A percentile compares a stretch with the other conserved stretches of the same genome.
Evolutionary conservation across 495 filamentous ascomycete species (phyloP).

Genomic region (Podospora conica): DNA sequence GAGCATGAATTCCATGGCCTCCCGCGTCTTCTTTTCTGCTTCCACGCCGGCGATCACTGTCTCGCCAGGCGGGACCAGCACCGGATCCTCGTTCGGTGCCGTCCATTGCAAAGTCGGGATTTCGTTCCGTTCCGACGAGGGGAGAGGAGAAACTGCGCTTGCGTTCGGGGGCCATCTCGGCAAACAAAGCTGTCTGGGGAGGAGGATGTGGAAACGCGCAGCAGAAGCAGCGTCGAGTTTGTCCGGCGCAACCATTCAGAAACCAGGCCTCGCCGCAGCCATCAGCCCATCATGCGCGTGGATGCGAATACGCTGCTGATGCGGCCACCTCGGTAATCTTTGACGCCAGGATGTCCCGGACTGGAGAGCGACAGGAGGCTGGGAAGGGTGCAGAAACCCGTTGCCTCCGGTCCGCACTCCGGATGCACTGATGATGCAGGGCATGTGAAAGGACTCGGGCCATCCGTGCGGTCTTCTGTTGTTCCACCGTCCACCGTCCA

Average conservation of each 20-base stretch:
- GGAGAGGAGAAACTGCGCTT: neutral
- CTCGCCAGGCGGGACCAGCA: neutral
- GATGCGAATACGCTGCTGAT: neutral
- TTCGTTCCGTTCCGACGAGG: neutral
- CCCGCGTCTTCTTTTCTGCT: neutral
- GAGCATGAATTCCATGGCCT: neutral
- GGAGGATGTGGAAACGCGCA: neutral
- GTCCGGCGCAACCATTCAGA: neutral
- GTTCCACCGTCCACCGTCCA: too few species aligned
- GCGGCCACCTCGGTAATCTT: neutral
- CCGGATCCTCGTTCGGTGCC: neutral
- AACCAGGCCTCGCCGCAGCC: neutral
- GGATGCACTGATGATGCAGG: neutral
- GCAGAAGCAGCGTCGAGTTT: neutral
- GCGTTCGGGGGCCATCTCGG: neutral
- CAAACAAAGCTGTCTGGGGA: too few species aligned
- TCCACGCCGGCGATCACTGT: conserved; percentile 1
- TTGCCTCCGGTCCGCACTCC: neutral
- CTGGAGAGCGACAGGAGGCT: too few species aligned
- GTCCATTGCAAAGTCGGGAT: neutral
- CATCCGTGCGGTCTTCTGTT: neutral
- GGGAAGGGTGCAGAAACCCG: too few species aligned
- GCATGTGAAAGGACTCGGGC: neutral
- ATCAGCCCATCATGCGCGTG: neutral
- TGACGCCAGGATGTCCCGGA: neutral